Evolutionary conservation across 2,329 filamentous ascomycete species (phyloP).

Genomic region (Emmonsiellopsis sp.): DNA sequence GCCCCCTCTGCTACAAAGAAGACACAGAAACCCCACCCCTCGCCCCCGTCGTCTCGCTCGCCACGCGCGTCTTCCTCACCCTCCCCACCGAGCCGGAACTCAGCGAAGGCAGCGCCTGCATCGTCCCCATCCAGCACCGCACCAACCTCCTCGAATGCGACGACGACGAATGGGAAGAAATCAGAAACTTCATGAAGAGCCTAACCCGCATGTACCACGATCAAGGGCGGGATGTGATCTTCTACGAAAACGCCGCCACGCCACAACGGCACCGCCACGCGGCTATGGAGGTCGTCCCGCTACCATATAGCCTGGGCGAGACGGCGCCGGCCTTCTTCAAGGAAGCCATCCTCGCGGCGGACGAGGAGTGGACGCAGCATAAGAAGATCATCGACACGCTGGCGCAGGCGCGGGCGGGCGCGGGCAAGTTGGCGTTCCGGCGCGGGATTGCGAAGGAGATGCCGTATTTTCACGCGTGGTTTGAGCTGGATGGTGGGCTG

Average conservation of each 20-base stretch:
- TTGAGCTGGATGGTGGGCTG: slow-evolving; percentile 79
- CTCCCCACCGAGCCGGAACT: slow-evolving; percentile 84
- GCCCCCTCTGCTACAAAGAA: slow-evolving; percentile 87
- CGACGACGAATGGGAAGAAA: slow-evolving; percentile 98
- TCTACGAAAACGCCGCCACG: slow-evolving; percentile 91
- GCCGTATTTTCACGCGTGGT: slow-evolving; percentile 98
- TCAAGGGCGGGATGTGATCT: slow-evolving; percentile 82
- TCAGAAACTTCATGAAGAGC: slow-evolving; percentile 98
- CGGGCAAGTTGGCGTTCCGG: slow-evolving; percentile 75
- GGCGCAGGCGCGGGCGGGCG: slow-evolving; percentile 45
- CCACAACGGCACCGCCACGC: slow-evolving; percentile 74
- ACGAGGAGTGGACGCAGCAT: slow-evolving; percentile 94
- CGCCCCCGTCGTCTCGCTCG: slow-evolving; percentile 78
- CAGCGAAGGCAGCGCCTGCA: slow-evolving; percentile 70
- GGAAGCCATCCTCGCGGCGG: slow-evolving; percentile 79
- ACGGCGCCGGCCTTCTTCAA: slow-evolving; percentile 90
- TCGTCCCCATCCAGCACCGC: slow-evolving; percentile 79
- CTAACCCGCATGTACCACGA: slow-evolving; percentile 90
- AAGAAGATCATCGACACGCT: slow-evolving; percentile 86
- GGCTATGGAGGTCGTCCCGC: slow-evolving; percentile 72
- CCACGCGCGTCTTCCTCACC: slow-evolving; percentile 77
- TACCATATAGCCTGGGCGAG: slow-evolving; percentile 84
- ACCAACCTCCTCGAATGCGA: slow-evolving; percentile 93
- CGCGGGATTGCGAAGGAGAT: slow-evolving; percentile 81
- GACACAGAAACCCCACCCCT: slow-evolving; percentile 66